phyloP scores from a whole-genome alignment of 768 basidiomycete species.

The Scleroderma citrinum region DNA sequence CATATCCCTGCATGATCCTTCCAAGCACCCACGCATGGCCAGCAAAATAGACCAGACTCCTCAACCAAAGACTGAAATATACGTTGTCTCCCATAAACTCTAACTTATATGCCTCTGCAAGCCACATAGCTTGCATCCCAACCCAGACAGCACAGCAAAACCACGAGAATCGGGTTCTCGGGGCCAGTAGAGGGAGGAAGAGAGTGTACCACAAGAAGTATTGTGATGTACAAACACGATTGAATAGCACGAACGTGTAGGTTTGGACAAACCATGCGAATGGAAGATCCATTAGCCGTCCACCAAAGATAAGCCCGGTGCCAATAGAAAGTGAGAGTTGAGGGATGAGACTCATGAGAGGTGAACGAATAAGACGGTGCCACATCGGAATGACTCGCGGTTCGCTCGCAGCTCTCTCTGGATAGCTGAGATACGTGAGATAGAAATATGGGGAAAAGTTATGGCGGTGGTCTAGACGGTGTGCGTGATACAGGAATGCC shows the following conservation, averaged over 20 bases:
- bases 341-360: conserved; percentile 77
- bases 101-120: conserved; percentile 82
- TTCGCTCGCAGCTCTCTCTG: conserved; percentile 26
- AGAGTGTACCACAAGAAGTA: conserved; percentile 98
- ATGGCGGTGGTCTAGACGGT: conserved; percentile 91
- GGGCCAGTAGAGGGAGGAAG: conserved; percentile 77
- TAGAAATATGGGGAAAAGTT: conserved; percentile 99
- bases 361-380: conserved; percentile 53
- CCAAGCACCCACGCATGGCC: conserved; percentile 80
- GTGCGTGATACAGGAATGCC: conserved; percentile 89
- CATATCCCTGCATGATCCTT: conserved; percentile 51
- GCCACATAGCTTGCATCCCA: conserved; percentile 80
- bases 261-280: conserved; percentile 94
- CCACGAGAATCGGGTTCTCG: conserved; percentile 51
- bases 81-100: conserved; percentile 81
- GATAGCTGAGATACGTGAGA: conserved; percentile 84
- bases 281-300: conserved; percentile 51
- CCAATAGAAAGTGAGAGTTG: conserved; percentile 71
- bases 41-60: conserved; percentile 66
- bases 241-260: conserved; percentile 86
- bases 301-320: conserved; percentile 68
- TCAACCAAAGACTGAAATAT: conserved; percentile 70
- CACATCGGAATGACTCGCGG: conserved; percentile 25
- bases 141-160: conserved; percentile 58
- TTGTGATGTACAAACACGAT: conserved; percentile 97